phyloP scores from a whole-genome alignment of 2,329 filamentous ascomycete species.

The Parascedosporium putredinis region DNA sequence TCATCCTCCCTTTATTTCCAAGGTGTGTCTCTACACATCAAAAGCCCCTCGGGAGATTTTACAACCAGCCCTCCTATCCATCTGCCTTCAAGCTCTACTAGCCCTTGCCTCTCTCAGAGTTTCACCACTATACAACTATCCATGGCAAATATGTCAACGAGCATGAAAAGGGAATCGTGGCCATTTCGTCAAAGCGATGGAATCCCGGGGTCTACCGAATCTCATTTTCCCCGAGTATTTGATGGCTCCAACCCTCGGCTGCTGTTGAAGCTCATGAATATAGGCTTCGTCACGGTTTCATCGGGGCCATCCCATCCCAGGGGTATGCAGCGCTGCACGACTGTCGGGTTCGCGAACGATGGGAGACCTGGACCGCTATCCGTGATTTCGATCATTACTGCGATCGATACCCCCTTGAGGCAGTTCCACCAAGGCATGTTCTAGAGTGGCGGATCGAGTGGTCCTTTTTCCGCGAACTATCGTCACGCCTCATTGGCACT shows the following conservation, averaged over 20 bases:
- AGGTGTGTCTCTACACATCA: no score
- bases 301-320: not conserved
- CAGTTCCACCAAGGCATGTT: constrained; percentile 9
- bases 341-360: not conserved
- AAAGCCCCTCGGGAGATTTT: no score
- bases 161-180: not conserved
- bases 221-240: not conserved
- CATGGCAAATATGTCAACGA: not conserved
- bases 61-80: no score
- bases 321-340: not conserved
- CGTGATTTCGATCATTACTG: constrained; percentile 1
- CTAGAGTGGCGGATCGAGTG: not conserved
- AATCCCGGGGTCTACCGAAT: not conserved
- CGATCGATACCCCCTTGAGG: constrained; percentile 7
- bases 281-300: not conserved
- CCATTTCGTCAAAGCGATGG: not conserved
- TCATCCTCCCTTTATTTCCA: no score
- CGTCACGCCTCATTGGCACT: not conserved
- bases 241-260: not conserved
- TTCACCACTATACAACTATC: no score
- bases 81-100: no score
- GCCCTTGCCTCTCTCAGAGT: no score
- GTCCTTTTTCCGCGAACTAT: not conserved
- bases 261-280: not conserved
- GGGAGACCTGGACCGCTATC: constrained; percentile 4